Percentiles rank a stretch among this genome's conserved stretches.
These are phyloP conservation scores for Fabrea salina DNA, from an alignment of 169 alveolate species.

Conservation along the genomic window DNA sequence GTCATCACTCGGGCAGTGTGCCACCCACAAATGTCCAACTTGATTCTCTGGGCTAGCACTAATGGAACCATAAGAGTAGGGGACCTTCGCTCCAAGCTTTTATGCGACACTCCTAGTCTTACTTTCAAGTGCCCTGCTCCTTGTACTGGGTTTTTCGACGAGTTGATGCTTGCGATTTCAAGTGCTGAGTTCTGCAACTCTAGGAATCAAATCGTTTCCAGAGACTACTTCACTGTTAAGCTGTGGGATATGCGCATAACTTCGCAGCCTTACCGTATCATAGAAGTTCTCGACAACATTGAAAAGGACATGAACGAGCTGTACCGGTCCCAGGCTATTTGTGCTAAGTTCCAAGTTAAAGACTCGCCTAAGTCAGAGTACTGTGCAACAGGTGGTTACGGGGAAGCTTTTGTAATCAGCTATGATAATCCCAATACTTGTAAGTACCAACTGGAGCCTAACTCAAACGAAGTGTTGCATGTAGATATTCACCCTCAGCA, in stretches of 20 bases:
- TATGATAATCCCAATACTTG: neutral
- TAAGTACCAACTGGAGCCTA: neutral
- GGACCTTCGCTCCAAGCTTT: slow-evolving; percentile 59
- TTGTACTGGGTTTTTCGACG: slow-evolving; percentile 50
- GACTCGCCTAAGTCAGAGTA: slow-evolving; percentile 10
- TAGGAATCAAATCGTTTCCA: slow-evolving; percentile 57
- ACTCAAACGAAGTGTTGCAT: neutral
- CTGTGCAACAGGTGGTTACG: slow-evolving; percentile 10
- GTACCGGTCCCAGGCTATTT: slow-evolving; percentile 7
- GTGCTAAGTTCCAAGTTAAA: slow-evolving; percentile 22
- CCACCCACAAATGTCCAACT: slow-evolving; percentile 56
- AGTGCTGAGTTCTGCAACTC: slow-evolving; percentile 60
- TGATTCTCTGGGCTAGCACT: slow-evolving; percentile 56
- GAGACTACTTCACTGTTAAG: slow-evolving; percentile 67
- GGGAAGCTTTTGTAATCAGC: slow-evolving; percentile 1
- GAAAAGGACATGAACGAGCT: slow-evolving; percentile 1
- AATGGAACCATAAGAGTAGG: slow-evolving; percentile 65
- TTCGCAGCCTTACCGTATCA: neutral
- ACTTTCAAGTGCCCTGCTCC: neutral
- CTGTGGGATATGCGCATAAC: slow-evolving; percentile 61
- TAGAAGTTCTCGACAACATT: neutral
- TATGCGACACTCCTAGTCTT: slow-evolving; percentile 32
- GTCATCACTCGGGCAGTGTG: slow-evolving; percentile 68
- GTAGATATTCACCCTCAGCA: neutral
- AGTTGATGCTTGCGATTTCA: slow-evolving; percentile 68